Conservation (phyloP, 371 early-diverging fungal genomes). For the Mortierella sp. region DNA sequence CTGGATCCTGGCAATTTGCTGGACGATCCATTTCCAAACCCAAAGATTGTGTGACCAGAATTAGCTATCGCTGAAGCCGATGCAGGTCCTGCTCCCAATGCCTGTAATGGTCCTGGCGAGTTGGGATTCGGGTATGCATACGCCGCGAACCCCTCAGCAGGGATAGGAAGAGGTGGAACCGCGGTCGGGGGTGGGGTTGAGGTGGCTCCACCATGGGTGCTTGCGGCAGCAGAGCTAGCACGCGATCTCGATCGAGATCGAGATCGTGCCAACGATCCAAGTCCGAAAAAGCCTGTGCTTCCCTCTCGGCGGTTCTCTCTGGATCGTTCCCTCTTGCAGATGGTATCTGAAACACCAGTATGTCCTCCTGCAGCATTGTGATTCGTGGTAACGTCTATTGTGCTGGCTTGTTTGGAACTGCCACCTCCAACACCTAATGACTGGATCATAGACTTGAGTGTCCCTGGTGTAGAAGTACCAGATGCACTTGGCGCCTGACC, state of each 20-base stretch:
- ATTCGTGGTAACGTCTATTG: background rate
- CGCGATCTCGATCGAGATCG: constrained; percentile 40
- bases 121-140: too few species aligned
- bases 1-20: constrained; percentile 36
- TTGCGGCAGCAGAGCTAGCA: constrained; percentile 19
- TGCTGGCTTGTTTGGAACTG: constrained; percentile 16
- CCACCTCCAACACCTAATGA: constrained; percentile 23
- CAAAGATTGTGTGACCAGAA: constrained; percentile 32
- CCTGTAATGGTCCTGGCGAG: too few species aligned
- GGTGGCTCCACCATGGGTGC: background rate
- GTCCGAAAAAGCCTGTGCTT: constrained; percentile 37
- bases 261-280: constrained; percentile 31
- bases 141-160: background rate
- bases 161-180: background rate
- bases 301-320: constrained; percentile 33
- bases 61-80: background rate
- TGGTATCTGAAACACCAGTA: background rate
- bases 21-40: constrained; percentile 34
- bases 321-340: constrained; percentile 15
- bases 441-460: constrained; percentile 43
- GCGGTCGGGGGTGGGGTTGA: background rate
- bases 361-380: too few species aligned
- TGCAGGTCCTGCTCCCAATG: background rate
- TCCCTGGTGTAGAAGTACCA: constrained; percentile 18
- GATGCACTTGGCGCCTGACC: background rate